Evolutionary conservation across 2,329 filamentous ascomycete genomes (phyloP).

Genomic region (Pyrenochaeta sp.): DNA sequence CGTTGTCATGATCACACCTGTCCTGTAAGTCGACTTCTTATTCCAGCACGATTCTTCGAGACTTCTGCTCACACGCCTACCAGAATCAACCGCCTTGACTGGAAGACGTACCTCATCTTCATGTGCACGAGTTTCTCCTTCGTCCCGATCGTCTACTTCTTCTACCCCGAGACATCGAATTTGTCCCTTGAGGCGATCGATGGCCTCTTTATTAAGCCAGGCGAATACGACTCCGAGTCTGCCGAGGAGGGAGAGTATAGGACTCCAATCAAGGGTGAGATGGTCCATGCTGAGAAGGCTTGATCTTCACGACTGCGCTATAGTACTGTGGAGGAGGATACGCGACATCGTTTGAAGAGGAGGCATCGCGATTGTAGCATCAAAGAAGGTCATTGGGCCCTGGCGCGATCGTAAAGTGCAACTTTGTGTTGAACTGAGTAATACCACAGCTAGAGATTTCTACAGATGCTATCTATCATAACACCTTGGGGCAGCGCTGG

Average conservation of each 20-base stretch:
- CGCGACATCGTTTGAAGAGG: too few species aligned
- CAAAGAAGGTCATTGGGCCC: too few species aligned
- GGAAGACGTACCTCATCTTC: constrained; percentile 7
- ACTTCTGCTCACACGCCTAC: not conserved
- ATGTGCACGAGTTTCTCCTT: constrained; percentile 60
- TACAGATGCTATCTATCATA: too few species aligned
- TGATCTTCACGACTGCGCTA: not conserved
- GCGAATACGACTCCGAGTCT: not conserved
- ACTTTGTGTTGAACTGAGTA: too few species aligned
- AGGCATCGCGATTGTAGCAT: too few species aligned
- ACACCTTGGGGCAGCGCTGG: too few species aligned
- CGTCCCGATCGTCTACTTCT: constrained; percentile 55
- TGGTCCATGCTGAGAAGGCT: not conserved
- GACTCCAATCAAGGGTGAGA: not conserved
- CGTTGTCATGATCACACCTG: constrained; percentile 61
- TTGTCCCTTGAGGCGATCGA: constrained; percentile 36
- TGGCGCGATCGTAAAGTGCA: too few species aligned
- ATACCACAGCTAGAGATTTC: too few species aligned
- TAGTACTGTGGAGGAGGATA: too few species aligned
- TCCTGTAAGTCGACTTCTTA: not conserved
- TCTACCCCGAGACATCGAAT: constrained; percentile 35
- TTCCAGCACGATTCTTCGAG: not conserved
- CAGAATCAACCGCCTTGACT: constrained; percentile 13
- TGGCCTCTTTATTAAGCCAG: not conserved
- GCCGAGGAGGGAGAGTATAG: not conserved